Evolutionary conservation across 345 rosid species (phyloP).

Genomic region (Lagerstroemia speciosa): DNA sequence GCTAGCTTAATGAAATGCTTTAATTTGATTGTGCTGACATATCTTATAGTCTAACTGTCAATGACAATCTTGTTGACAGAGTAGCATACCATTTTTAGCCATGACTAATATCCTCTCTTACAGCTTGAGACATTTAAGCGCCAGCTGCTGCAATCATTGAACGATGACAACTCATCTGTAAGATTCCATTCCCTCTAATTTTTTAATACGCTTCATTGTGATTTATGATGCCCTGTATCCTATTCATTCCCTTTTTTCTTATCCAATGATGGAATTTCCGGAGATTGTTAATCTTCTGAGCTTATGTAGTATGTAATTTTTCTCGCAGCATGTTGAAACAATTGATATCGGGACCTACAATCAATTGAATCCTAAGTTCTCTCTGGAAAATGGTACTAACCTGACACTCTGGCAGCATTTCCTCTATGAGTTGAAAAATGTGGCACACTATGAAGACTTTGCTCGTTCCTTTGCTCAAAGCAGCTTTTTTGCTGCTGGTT

Average conservation of each 20-base stretch:
- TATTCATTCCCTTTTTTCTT: too few species aligned
- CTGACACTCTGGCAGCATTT: not conserved
- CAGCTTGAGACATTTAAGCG: conserved; percentile 90
- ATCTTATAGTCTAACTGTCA: not conserved
- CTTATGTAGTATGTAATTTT: too few species aligned
- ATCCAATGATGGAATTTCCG: too few species aligned
- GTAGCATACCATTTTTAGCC: not conserved
- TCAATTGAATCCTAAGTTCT: conserved; percentile 48
- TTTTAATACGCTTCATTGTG: not conserved
- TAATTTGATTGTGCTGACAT: not conserved
- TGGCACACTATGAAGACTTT: not conserved
- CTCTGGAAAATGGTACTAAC: conserved; percentile 45
- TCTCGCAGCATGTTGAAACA: conserved; percentile 44
- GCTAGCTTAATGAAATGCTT: not conserved
- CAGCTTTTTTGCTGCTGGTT: not conserved
- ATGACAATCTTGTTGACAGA: not conserved
- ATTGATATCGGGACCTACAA: conserved; percentile 58
- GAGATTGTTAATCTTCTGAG: too few species aligned
- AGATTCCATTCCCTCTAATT: conserved; percentile 13
- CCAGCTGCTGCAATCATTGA: conserved; percentile 83
- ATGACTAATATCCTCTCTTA: not conserved
- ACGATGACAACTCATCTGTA: conserved; percentile 66
- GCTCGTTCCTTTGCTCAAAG: not conserved
- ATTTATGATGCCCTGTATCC: not conserved
- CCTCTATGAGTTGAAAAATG: not conserved